A percentile compares a stretch with the other conserved stretches of the same genome.
phyloP scores from a whole-genome alignment of 495 filamentous ascomycete genomes.

The Trichoderma asperelloides region DNA sequence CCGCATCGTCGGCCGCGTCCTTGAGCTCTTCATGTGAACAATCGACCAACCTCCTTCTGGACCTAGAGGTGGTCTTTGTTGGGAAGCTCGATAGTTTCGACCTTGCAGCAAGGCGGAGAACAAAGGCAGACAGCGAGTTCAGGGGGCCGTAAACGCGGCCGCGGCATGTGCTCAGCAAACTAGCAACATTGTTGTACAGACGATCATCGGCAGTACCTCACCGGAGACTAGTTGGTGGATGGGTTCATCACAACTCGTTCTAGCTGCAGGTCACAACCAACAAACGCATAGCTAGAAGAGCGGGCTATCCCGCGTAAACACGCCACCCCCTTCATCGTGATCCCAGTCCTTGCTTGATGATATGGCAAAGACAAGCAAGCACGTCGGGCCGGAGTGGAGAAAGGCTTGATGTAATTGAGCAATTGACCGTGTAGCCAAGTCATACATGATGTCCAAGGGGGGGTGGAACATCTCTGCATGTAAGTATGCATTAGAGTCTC shows the following conservation, averaged over 20 bases:
- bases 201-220: background rate
- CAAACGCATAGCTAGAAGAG: background rate
- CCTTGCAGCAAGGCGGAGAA: background rate
- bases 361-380: background rate
- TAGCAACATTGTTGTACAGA: background rate
- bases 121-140: background rate
- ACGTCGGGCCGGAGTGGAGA: background rate
- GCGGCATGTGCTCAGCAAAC: background rate
- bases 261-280: background rate
- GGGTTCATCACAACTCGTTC: background rate
- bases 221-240: background rate
- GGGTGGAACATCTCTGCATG: background rate
- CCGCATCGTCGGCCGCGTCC: constrained; percentile 1
- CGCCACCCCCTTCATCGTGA: background rate
- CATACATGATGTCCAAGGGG: background rate
- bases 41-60: background rate
- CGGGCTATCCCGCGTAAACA: background rate
- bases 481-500: background rate
- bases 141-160: background rate
- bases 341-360: background rate
- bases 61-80: background rate
- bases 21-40: background rate
- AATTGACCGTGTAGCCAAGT: background rate
- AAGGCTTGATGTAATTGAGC: background rate
- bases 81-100: background rate